Base-by-base conservation (phyloP, 2,329 filamentous ascomycete genomes). In the Elsinoe perseae region DNA sequence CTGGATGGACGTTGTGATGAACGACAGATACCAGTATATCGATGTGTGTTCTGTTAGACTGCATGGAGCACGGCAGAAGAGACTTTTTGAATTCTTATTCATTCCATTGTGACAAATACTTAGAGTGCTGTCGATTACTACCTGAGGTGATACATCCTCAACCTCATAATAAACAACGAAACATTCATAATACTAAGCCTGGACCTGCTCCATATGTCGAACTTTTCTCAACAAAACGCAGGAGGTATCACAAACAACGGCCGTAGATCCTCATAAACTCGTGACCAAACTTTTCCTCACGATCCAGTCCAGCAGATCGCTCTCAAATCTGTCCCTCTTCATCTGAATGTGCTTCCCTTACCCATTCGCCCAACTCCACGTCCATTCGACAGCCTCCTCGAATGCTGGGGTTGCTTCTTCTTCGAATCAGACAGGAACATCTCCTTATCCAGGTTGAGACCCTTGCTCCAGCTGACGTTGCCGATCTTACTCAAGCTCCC, bases 401-500 rank as follows among this genome's bases (percentile, higher is more conserved):
- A 14, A 20, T 52, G 48, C 18, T 52, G 48, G n/a, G 48, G 38
- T 36, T 28, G 30, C 48, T 52, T 52, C 48, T 52, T 52, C 48
- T 52, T 52, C 16, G 48, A 34, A 32, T 52, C 48, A 10, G 28
- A 23, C 30, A 52, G 18, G 25, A 52, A 52, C 48, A 52, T 52
- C 28, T 52, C 48, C 48, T 52, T 52, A 30, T 52, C 48, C 28
- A 52, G 9, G 16, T 52, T 44, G 18, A 56, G 53, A 9, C 53
- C 53, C 23, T 56, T 56, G 16, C 36, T 44, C 53, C 53, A 56
- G 40, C 40, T 44, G 53, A 56, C 57, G 50, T 61, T 61, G 27
- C 50, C 50, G 18, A 56, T 56, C 55, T 58, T 59, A 20, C 53
- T 56, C 42, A 56, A 25, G 30, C 62, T 66, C 14, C 50, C 52